Percentiles rank a stretch among this genome's conserved stretches.
These are phyloP conservation scores for Fusarium cicatricum DNA, from an alignment of 2,329 filamentous ascomycete genomes.

Conservation along the genomic window DNA sequence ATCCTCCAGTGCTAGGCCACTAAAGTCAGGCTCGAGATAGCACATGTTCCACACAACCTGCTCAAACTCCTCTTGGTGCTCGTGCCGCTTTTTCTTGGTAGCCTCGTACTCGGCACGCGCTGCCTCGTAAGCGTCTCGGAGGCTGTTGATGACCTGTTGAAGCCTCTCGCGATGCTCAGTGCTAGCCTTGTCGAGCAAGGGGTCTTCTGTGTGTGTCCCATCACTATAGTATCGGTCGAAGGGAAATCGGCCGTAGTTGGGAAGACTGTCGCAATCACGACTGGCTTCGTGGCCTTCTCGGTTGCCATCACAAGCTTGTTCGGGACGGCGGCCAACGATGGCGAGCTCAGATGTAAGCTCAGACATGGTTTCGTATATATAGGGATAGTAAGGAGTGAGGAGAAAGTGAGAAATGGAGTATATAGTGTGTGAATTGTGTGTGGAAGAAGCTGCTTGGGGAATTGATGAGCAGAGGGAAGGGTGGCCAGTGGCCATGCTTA, in stretches of 20 bases:
- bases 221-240: conserved; percentile 5
- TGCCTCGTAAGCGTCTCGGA: conserved; percentile 4
- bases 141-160: conserved; percentile 5
- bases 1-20: no score
- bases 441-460: no score
- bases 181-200: conserved; percentile 12
- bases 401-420: background rate
- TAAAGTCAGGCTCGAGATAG: conserved; percentile 23
- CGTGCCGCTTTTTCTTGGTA: background rate
- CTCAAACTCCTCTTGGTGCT: background rate
- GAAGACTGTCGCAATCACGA: background rate
- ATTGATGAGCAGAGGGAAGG: background rate
- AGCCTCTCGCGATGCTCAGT: conserved; percentile 17
- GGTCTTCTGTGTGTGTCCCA: background rate
- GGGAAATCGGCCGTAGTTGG: conserved; percentile 10
- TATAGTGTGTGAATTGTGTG: no score
- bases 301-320: no score
- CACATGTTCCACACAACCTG: conserved; percentile 19
- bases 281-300: background rate
- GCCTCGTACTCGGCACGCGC: conserved; percentile 1
- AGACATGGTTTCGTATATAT: conserved; percentile 3
- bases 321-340: background rate
- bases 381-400: background rate
- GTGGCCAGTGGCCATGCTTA: no score
- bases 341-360: background rate